These are phyloP conservation scores for Penicillium griseofulvum DNA, from an alignment of 2,329 filamentous ascomycete species.

Conservation along the genomic window DNA sequence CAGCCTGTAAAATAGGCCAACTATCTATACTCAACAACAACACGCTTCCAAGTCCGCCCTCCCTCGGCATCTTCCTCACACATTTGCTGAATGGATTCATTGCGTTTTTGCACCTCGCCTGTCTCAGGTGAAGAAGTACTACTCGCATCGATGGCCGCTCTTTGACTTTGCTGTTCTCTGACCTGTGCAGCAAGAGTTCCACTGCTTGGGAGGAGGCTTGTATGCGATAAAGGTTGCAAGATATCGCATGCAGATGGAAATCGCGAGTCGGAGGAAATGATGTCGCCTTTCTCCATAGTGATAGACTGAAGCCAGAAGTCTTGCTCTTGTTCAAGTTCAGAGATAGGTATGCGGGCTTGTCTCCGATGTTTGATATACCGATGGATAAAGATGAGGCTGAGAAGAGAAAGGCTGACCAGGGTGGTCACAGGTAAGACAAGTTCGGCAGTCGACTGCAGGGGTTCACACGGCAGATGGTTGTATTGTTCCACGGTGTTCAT, in stretches of 20 bases:
- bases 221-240: conserved; percentile 19
- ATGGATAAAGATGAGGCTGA: not conserved
- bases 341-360: not conserved
- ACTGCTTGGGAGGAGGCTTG: conserved; percentile 18
- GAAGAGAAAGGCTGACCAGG: not conserved
- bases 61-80: conserved; percentile 31
- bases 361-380: not conserved
- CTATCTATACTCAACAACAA: conserved; percentile 39
- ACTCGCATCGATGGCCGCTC: no score
- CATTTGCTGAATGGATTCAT: conserved; percentile 33
- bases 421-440: not conserved
- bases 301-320: conserved; percentile 1
- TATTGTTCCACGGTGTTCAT: conserved; percentile 1
- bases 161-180: conserved; percentile 8
- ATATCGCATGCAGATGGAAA: conserved; percentile 19
- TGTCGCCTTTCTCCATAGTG: conserved; percentile 14
- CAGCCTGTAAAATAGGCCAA: not conserved
- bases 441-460: not conserved
- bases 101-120: conserved; percentile 26
- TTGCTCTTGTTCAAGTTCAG: not conserved
- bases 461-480: not conserved
- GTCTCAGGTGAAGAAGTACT: not conserved
- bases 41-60: conserved; percentile 33
- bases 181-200: conserved; percentile 20
- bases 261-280: not conserved